Evolutionary conservation across 352 stramenopile genomes (phyloP), one percentile per base, ranked within the genome.

Genomic region (Phytopythium oedochilum): DNA sequence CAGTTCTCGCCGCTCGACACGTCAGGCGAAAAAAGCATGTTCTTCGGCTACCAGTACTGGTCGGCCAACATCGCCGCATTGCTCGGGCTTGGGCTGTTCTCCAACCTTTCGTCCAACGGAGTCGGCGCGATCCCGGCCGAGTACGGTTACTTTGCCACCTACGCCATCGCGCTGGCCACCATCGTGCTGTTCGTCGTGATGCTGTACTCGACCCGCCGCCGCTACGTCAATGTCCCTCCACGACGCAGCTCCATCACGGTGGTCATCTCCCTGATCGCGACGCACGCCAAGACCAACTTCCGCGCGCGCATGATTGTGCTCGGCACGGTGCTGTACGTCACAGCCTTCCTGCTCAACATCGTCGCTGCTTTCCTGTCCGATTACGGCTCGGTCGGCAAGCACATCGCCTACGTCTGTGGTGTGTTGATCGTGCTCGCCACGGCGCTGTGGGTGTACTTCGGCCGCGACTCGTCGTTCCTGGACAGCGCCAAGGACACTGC

Each of bases 11-110:
- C 75, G 10, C 20, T 53, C 12, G 65, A 73, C 29, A 60, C 60
- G 17, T 20, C 50, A 11, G 64, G 62, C 32, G 52, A 81, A 12
- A 80, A 87, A 56, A 60, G 67, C 15, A 70, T 68, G 12, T 94
- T 81, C 65, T 94, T 92, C 74, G 84, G 69, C 51, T 86, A 71
- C 50, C 90, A 89, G 57, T 95, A 93, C 65, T 86, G 68, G 52
- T 69, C 64, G 28, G 73, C 88, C 58, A 94, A 92, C 63, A 61
- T 86, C 43, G 81, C 83, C 25, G 69, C 85, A 1, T 56, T 67
- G 18, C 66, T 93, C 51, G 80, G 73, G 49, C 94, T 88, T 65
- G 83, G n/a, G n/a, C n/a, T n/a, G n/a, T n/a, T n/a, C n/a, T n/a
- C 64, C 15, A 72, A 86, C 53, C 71, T 94, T 38, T 75, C 78